These are phyloP conservation scores for Candida suzukii DNA, from an alignment of 805 yeast genomes.

Conservation along the genomic window DNA sequence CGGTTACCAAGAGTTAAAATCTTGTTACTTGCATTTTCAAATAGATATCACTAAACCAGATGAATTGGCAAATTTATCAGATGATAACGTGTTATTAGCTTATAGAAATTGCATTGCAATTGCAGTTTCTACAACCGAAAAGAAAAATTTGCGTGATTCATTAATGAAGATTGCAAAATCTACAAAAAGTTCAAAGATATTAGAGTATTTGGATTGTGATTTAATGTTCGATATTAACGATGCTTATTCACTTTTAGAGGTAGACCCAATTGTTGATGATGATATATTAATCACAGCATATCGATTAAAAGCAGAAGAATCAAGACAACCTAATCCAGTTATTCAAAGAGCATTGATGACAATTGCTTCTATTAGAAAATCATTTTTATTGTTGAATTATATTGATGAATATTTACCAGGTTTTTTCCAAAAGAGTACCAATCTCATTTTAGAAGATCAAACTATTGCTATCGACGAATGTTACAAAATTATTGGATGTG, in stretches of 20 bases:
- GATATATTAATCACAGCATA: slow-evolving; percentile 73
- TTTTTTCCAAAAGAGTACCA: slow-evolving; percentile 6
- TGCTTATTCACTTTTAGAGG: slow-evolving; percentile 47
- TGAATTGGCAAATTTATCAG: slow-evolving; percentile 12
- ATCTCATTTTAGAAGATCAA: neutral
- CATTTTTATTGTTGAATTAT: slow-evolving; percentile 49
- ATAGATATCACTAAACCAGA: slow-evolving; percentile 17
- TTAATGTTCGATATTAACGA: slow-evolving; percentile 35
- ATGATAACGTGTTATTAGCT: slow-evolving; percentile 19
- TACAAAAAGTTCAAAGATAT: slow-evolving; percentile 29
- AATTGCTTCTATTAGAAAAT: slow-evolving; percentile 51
- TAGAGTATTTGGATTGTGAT: slow-evolving; percentile 37
- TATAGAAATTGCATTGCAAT: slow-evolving; percentile 19
- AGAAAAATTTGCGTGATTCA: slow-evolving; percentile 29
- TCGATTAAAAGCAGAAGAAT: slow-evolving; percentile 54
- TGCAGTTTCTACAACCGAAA: slow-evolving; percentile 14
- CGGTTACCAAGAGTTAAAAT: slow-evolving; percentile 38
- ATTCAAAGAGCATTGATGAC: slow-evolving; percentile 54
- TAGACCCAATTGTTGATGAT: slow-evolving; percentile 48
- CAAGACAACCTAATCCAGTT: slow-evolving; percentile 31
- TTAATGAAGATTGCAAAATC: slow-evolving; percentile 30
- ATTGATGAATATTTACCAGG: slow-evolving; percentile 38
- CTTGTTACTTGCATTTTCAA: slow-evolving; percentile 21
- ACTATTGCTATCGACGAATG: neutral
- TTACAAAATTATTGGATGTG: slow-evolving; percentile 40